phyloP scores from a whole-genome alignment of 495 filamentous ascomycete genomes.

The Aspergillus sclerotiicarbonarius region DNA sequence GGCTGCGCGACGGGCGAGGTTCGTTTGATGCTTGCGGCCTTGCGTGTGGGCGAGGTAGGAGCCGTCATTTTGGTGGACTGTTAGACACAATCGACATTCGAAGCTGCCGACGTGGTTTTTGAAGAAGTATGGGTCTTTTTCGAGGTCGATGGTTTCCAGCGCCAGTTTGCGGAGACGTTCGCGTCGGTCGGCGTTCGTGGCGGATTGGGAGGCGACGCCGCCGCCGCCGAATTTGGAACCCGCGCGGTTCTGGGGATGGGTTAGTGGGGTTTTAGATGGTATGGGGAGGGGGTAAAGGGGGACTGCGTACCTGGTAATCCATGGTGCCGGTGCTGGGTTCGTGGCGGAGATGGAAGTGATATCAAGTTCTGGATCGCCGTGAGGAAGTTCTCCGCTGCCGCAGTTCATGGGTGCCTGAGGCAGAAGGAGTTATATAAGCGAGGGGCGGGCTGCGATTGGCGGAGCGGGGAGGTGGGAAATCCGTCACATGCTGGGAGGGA shows the following conservation, averaged over 20 bases:
- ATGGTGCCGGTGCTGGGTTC: slow-evolving; percentile 30
- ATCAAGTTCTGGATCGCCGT: slow-evolving; percentile 11
- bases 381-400: slow-evolving; percentile 17
- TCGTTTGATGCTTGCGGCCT: slow-evolving; percentile 98
- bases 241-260: slow-evolving; percentile 72
- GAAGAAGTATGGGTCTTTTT: slow-evolving; percentile 99
- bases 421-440: slow-evolving; percentile 29
- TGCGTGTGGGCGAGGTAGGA: slow-evolving; percentile 99
- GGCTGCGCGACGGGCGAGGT: slow-evolving; percentile 93
- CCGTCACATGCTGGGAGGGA: background rate
- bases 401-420: background rate
- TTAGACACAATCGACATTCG: slow-evolving; percentile 95
- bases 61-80: slow-evolving; percentile 99
- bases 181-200: slow-evolving; percentile 93
- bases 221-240: slow-evolving; percentile 98
- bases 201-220: slow-evolving; percentile 88
- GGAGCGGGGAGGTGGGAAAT: slow-evolving; percentile 6
- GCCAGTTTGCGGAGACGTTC: slow-evolving; percentile 97
- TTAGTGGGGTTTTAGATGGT: slow-evolving; percentile 10
- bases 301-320: slow-evolving; percentile 57
- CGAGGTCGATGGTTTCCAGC: slow-evolving; percentile 97
- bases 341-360: slow-evolving; percentile 5
- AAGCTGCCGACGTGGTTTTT: slow-evolving; percentile 99
- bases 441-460: slow-evolving; percentile 15
- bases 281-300: too few species aligned